Evolutionary conservation across 208 protist genomes (phyloP), one percentile per base, ranked within the genome.

Genomic region (Blechomonas ayalai): DNA sequence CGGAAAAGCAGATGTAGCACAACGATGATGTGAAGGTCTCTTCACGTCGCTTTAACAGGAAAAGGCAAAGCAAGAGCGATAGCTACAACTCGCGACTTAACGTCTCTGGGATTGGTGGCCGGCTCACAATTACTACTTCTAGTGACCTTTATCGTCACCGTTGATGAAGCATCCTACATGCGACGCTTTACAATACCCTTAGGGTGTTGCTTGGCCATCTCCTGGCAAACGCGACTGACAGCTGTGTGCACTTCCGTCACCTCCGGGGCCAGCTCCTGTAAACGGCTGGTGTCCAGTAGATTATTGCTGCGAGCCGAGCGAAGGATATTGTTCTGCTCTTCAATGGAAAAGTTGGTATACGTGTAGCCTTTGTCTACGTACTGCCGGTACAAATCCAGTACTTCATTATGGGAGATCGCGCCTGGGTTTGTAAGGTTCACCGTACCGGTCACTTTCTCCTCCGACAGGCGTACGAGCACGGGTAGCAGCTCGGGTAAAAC

Each of bases 391-490:
- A 76, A 43, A 10, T 62, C 57, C 2, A 81, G 52, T 10, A 81
- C 61, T 42, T 81, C 66, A 48, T 76, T 76, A 45, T 81, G 68
- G n/a, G 56, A 72, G 37, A 82, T 73, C 18, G 32, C 47, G 10
- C 73, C 73, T 13, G 73, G 73, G 47, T 82, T 77, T 12, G 68
- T 78, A 24, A 82, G 52, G 52, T 82, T 74, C 38, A 82, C 32
- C 10, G 70, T 77, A 10, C 73, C 73, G 6, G 54, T 71, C 18
- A 52, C 38, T 41, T 64, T 67, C n/a, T 74, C 19, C 13, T 28
- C 38, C 2, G 60, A 47, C 41, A 82, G 29, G 10, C 71, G 13
- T 28, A 77, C 40, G 23, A 82, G 34, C 23, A 69, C 41, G 10
- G 67, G 68, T 32, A 82, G 27, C 24, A 82, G 39, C 38, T 74